phyloP scores from a whole-genome alignment of 177 flowering plant species.

The Tripterygium wilfordii region DNA sequence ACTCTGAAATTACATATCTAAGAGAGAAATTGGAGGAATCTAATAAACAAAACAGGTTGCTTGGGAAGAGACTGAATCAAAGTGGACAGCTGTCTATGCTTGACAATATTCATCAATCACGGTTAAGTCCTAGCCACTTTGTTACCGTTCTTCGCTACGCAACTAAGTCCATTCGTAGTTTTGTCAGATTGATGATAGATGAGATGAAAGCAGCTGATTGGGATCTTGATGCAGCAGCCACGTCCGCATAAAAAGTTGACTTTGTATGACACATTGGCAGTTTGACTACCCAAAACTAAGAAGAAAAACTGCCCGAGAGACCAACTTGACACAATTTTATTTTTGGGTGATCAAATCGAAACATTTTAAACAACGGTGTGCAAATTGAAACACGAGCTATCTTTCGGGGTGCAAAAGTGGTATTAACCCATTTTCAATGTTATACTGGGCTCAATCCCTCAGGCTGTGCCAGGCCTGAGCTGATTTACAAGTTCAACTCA shows the following conservation, averaged over 20 bases:
- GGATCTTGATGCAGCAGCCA: slow-evolving; percentile 62
- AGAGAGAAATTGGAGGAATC: slow-evolving; percentile 34
- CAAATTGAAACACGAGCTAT: no score
- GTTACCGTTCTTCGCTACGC: slow-evolving; percentile 40
- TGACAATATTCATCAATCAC: slow-evolving; percentile 46
- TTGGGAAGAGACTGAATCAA: slow-evolving; percentile 38
- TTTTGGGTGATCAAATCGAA: no score
- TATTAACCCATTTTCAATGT: no score
- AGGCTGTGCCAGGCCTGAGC: no score
- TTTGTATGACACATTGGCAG: no score
- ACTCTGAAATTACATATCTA: slow-evolving; percentile 37
- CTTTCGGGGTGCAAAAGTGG: no score
- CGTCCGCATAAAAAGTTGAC: slow-evolving; percentile 38
- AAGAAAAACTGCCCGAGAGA: no score
- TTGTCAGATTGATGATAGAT: slow-evolving; percentile 53
- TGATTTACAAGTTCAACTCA: no score
- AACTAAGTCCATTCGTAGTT: slow-evolving; percentile 50
- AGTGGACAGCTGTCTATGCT: slow-evolving; percentile 35
- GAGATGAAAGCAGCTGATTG: slow-evolving; percentile 68
- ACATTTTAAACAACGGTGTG: no score
- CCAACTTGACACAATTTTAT: no score
- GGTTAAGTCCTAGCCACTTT: slow-evolving; percentile 52
- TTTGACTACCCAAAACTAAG: no score
- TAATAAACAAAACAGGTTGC: slow-evolving; percentile 24
- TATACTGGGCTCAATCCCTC: no score